Base-by-base conservation (phyloP, 1,139 yeast genomes). In the Yamadazyma kanchanaburiensis region DNA sequence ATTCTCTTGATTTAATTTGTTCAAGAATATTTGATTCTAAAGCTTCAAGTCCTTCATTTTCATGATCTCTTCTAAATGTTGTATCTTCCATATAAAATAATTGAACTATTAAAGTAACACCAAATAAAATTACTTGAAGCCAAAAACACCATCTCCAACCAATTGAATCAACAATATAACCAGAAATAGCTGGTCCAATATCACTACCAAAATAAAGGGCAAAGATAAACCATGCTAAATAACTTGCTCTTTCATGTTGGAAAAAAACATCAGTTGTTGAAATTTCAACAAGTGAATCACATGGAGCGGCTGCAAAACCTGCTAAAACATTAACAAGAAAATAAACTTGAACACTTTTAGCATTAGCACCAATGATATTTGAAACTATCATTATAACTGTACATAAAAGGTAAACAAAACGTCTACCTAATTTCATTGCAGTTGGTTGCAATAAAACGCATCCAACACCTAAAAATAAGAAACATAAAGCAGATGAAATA, bases 291-390 rank as follows among this genome's bases (percentile, higher is more conserved):
- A 71, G 51, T 1, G 75, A 63, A 38, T 70, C 75, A 31, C 66
- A 64, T 1, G 77, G 76, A 22, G 75, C 74, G 13, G 71, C 74
- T 4, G 72, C 65, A 39, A 68, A 54, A 8, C 77, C 74, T 3
- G 52, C 42, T 30, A 70, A 42, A 9, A 62, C 46, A 32, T 58
- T 58, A 13, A 53, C 49, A 1, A 52, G 66, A 35, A 56, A 60
- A 25, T 65, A 34, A 19, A 43, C 39, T 8, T 43, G 38, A 14
- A 66, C 50, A 17, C 36, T 47, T 1, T 43, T 46, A 2, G 69
- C 50, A 21, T 42, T 48, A 18, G 64, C 55, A 2, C 72, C 72
- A 27, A 68, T 37, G 12, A 59, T 48, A 33, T 59, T 60, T n/a
- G 62, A 59, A 4, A 60, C 43, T 5, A 64, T 48, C 18, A 49